phyloP scores from a whole-genome alignment of 1,284 basidiomycete species.

The Moesziomyces sp. region DNA sequence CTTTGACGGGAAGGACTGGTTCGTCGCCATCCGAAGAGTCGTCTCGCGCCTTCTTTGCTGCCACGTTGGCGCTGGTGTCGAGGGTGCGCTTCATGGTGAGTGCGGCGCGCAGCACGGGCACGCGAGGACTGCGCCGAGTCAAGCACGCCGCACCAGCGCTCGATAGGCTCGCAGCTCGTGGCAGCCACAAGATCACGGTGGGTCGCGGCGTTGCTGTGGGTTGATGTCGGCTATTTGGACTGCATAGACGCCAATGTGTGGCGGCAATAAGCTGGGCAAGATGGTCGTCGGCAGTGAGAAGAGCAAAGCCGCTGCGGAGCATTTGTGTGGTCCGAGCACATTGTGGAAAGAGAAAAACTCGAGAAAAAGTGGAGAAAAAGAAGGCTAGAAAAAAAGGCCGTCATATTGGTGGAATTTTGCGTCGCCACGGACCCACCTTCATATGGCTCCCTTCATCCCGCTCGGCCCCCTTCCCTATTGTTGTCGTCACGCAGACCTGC shows the following conservation, averaged over 20 bases:
- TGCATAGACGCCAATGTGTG: not conserved
- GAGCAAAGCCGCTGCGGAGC: no score
- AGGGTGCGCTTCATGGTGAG: slow-evolving; percentile 28
- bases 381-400: not conserved
- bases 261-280: no score
- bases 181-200: slow-evolving; percentile 17
- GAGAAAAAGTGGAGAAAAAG: not conserved
- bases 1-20: slow-evolving; percentile 1
- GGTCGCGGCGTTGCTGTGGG: not conserved
- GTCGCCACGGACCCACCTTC: no score
- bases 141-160: slow-evolving; percentile 8
- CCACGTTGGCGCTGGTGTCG: not conserved
- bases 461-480: no score
- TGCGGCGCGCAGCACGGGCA: not conserved
- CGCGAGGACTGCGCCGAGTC: not conserved
- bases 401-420: no score
- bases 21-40: slow-evolving; percentile 15
- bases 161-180: not conserved
- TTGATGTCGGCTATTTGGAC: no score
- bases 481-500: no score
- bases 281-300: no score
- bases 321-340: no score
- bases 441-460: no score
- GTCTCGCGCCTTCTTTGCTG: slow-evolving; percentile 13
- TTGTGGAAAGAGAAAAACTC: not conserved